Evolutionary conservation across 345 rosid genomes (phyloP), one percentile per base, ranked within the genome.

Genomic region (Dipteronia sinensis): DNA sequence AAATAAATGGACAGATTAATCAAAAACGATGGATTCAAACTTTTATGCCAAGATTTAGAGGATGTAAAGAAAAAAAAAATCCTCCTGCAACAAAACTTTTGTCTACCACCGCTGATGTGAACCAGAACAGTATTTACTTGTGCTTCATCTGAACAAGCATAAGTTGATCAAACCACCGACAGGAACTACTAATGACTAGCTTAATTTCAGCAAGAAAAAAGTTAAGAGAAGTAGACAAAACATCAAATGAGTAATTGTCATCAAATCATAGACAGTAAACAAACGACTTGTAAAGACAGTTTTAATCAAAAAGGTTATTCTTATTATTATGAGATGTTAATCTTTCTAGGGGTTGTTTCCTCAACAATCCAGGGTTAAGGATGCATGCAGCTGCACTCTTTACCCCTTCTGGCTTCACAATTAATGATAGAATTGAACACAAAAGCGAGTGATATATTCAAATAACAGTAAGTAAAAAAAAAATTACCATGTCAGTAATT

Each of bases 401-500:
- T 27, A 31, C 46, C 5, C 51, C 93, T 86, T 88, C 85, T 58
- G 92, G 78, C 85, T 0, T 84, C 84, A 25, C 81, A 78, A 74
- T 10, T n/a, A 58, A 19, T 58, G 10, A 58, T n/a, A 58, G 25
- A 58, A 90, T 87, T 83, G 40, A 46, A 63, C 10, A 46, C 19
- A 17, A 7, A 10, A 22, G 44, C 61, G 10, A 7, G 56, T 64
- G 7, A 63, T 47, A 31, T n/a, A 46, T 75, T 27, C n/a, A 49
- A 12, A 34, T 19, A 25, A 44, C 31, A 44, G 23, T 4, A 19
- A 3, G 75, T 7, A n/a, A 3, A 5, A 56, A 20, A 38, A 53
- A 53, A n/a, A n/a, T n/a, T 89, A 91, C 95, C 90, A 88, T 87
- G 67, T 90, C 93, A 4, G 92, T 89, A 75, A 90, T 90, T 69